phyloP scores from a whole-genome alignment of 2,329 filamentous ascomycete species.

The Colletotrichum sp. region DNA sequence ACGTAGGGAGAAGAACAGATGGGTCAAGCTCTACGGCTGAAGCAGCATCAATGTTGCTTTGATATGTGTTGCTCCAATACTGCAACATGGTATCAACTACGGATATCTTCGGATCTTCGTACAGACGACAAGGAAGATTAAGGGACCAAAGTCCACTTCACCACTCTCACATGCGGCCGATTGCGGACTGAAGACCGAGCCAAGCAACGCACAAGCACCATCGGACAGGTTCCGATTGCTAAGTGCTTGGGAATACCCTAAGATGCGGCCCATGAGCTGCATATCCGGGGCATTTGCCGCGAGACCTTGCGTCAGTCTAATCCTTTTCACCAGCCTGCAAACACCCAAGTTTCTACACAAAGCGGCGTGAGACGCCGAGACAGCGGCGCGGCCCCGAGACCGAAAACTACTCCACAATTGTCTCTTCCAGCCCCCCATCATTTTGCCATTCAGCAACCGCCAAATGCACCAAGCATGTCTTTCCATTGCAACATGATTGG shows the following conservation, averaged over 20 bases:
- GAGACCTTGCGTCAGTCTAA: neutral
- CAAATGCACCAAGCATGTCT: neutral
- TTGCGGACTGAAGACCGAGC: neutral
- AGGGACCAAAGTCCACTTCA: neutral
- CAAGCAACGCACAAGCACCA: neutral
- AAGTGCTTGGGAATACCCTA: neutral
- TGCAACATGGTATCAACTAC: neutral
- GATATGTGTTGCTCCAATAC: neutral
- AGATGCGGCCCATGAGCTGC: neutral
- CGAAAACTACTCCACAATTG: neutral
- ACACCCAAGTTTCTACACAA: neutral
- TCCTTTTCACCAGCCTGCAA: neutral
- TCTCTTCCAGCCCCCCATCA: neutral
- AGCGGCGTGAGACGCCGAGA: neutral
- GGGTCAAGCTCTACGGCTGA: neutral
- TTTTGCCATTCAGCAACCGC: neutral
- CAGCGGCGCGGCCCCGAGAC: neutral
- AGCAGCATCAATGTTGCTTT: neutral
- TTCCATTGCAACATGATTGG: neutral
- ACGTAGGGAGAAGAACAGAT: accelerated
- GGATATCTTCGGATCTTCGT: neutral
- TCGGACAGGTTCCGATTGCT: neutral
- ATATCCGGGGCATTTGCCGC: neutral
- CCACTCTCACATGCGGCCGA: neutral
- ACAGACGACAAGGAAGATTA: neutral